phyloP scores from a whole-genome alignment of 768 basidiomycete species.

The Trametes cubensis region DNA sequence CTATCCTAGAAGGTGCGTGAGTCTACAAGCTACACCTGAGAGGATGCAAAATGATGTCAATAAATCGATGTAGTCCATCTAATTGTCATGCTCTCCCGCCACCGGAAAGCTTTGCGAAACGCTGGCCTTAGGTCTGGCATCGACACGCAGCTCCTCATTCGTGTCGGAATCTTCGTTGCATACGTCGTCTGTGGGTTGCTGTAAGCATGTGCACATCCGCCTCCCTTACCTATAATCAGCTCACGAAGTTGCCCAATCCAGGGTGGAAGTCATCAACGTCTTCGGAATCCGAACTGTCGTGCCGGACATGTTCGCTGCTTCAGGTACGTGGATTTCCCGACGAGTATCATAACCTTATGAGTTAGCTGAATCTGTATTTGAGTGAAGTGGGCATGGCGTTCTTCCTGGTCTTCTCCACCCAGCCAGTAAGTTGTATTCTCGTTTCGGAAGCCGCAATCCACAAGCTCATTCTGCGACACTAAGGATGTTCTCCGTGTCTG shows the following conservation, averaged over 20 bases:
- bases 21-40: neutral
- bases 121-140: conserved; percentile 13
- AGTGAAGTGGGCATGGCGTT: conserved; percentile 29
- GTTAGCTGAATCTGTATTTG: too few relatives aligned
- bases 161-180: conserved; percentile 28
- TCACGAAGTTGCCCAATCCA: neutral
- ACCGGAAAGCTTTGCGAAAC: conserved; percentile 27
- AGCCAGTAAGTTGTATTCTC: conserved; percentile 19
- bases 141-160: conserved; percentile 26
- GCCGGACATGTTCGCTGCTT: conserved; percentile 33
- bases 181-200: conserved; percentile 28
- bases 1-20: conserved; percentile 27
- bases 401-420: conserved; percentile 32
- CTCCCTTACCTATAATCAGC: neutral
- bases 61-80: conserved; percentile 22
- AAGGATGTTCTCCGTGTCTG: conserved; percentile 31
- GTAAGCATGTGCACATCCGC: conserved; percentile 21
- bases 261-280: conserved; percentile 19
- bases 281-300: conserved; percentile 17
- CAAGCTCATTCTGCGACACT: neutral
- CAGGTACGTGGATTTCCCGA: conserved; percentile 20
- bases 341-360: too few relatives aligned
- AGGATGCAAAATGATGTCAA: neutral
- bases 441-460: neutral
- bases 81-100: conserved; percentile 16